A percentile compares a stretch with the other conserved stretches of the same genome.
Conservation (phyloP, 2,329 filamentous ascomycete species). For the Colletotrichum cuscutae region DNA sequence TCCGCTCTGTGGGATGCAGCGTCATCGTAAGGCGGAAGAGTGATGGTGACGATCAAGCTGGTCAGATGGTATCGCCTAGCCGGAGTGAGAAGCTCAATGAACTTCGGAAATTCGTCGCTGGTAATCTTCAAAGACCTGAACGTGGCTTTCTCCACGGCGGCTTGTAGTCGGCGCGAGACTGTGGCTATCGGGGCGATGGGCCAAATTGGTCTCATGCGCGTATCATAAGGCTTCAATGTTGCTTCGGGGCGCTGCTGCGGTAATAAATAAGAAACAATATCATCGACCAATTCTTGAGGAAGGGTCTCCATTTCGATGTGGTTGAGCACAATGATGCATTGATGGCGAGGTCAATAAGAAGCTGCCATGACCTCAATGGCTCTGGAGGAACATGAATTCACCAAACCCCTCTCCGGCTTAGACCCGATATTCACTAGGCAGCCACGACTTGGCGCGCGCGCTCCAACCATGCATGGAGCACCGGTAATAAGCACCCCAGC, state of each 20-base stretch:
- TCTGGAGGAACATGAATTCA: neutral
- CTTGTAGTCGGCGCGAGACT: neutral
- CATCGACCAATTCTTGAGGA: neutral
- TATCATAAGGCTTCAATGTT: neutral
- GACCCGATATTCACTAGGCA: neutral
- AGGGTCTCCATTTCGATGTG: neutral
- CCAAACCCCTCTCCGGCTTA: neutral
- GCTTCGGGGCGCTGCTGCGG: neutral
- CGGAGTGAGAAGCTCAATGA: neutral
- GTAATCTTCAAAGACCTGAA: constrained; percentile 3
- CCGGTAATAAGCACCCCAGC: too few relatives aligned
- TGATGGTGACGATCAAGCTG: neutral
- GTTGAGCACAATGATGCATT: neutral
- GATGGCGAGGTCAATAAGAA: neutral
- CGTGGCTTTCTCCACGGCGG: neutral
- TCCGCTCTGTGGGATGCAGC: neutral
- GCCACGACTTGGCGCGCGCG: neutral
- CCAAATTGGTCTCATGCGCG: neutral
- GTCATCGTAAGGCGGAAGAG: neutral
- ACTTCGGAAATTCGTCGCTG: neutral
- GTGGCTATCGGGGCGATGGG: neutral
- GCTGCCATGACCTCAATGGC: neutral
- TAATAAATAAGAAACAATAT: neutral
- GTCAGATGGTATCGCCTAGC: neutral
- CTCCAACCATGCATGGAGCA: neutral